Conservation (phyloP, 2,329 filamentous ascomycete species). For the Alternaria sp. region DNA sequence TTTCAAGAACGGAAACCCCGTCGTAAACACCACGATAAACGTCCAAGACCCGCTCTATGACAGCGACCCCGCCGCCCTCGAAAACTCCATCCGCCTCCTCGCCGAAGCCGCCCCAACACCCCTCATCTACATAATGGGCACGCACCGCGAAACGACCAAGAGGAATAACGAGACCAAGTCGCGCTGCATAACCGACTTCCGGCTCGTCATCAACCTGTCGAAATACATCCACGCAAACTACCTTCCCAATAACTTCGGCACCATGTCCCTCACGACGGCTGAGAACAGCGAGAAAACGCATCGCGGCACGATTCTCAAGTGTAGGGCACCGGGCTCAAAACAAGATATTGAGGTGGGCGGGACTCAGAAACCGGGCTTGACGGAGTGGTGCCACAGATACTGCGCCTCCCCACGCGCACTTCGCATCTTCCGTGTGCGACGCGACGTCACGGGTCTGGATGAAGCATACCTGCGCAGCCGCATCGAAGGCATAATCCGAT, state of each 20-base stretch:
- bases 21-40: constrained; percentile 32
- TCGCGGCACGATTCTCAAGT: constrained; percentile 68
- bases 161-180: constrained; percentile 46
- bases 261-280: constrained; percentile 52
- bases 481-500: constrained; percentile 64
- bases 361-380: constrained; percentile 49
- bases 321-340: constrained; percentile 55
- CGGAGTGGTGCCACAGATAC: constrained; percentile 73
- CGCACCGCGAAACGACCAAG: constrained; percentile 45
- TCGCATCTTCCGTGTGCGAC: constrained; percentile 56
- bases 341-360: constrained; percentile 57
- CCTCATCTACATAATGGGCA: constrained; percentile 48
- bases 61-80: constrained; percentile 40
- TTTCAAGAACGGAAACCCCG: constrained; percentile 36
- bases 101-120: constrained; percentile 39
- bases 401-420: constrained; percentile 64
- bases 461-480: constrained; percentile 58
- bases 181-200: constrained; percentile 45
- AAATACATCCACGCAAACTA: constrained; percentile 35
- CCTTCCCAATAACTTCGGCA: constrained; percentile 12
- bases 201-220: constrained; percentile 44
- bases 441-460: constrained; percentile 67
- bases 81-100: constrained; percentile 33
- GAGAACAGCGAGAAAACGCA: constrained; percentile 66
- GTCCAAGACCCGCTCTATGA: constrained; percentile 43